phyloP scores from a whole-genome alignment of 2,329 filamentous ascomycete species.

The Pseudopithomyces chartarum region DNA sequence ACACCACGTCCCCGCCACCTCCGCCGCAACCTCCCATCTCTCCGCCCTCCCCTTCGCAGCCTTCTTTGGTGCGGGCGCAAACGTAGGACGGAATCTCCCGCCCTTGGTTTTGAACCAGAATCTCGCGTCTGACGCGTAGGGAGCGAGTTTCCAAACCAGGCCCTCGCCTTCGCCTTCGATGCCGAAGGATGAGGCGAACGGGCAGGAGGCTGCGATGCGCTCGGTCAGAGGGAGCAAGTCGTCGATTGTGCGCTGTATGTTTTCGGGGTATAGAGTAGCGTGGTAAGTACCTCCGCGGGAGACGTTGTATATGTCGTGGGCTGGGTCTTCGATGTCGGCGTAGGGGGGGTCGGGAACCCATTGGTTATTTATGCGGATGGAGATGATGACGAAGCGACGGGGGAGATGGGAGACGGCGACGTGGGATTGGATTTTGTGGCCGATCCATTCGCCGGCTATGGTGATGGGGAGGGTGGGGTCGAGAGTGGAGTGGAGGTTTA shows the following conservation, averaged over 20 bases:
- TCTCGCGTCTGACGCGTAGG: conserved; percentile 15
- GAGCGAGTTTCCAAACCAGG: conserved; percentile 31
- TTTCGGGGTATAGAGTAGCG: conserved; percentile 20
- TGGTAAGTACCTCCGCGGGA: conserved; percentile 25
- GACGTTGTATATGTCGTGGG: conserved; percentile 30
- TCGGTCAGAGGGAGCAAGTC: conserved; percentile 23
- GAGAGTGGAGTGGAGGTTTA: conserved; percentile 17
- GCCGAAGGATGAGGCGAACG: conserved; percentile 30
- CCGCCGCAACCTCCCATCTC: conserved; percentile 17
- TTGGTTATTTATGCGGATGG: conserved; percentile 26
- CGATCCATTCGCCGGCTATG: conserved; percentile 41
- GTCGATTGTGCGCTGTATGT: conserved; percentile 14
- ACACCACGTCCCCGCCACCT: conserved; percentile 24
- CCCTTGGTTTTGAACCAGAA: conserved; percentile 38
- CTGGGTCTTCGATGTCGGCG: conserved; percentile 21
- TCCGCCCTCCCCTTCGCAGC: conserved; percentile 9
- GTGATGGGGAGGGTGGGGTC: conserved; percentile 18
- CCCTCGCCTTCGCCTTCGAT: conserved; percentile 30
- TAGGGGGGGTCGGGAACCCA: conserved; percentile 33
- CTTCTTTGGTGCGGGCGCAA: conserved; percentile 22
- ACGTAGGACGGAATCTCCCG: conserved; percentile 31
- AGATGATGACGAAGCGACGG: conserved; percentile 34
- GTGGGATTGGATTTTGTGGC: conserved; percentile 32
- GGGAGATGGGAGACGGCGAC: conserved; percentile 30
- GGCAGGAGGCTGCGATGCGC: conserved; percentile 24